Evolutionary conservation across 176 grass and related monocot genomes (phyloP), one percentile per base, ranked within the genome.

Genomic region (Aechmea fasciata): DNA sequence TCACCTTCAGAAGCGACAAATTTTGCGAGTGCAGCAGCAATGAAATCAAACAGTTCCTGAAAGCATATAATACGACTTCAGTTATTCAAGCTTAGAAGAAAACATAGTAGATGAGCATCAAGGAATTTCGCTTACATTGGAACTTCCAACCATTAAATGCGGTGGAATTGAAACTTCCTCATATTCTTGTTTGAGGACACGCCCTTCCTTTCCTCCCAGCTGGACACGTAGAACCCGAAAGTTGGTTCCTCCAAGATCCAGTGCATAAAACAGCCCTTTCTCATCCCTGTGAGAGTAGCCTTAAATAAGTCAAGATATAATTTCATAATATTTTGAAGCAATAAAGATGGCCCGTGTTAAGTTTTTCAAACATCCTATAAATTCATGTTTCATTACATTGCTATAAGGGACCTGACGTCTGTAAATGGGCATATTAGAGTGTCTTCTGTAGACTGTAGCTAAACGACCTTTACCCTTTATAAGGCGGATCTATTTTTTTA

Each of bases 211-310:
- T 67, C 87, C 91, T 75, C 90, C 84, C 48, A 96, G 63, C 67
- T 87, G 84, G 66, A 96, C 71, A 29, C 87, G 78, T 57, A 96
- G 70, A 68, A 96, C 81, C 47, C 84, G 83, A 57, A 90, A 90
- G 49, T 96, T 96, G 53, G 91, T 96, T 78, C 91, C 87, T 82
- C 81, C 91, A 70, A 96, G 87, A 63, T 96, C 91, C 79, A 96
- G 83, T 64, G 87, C 91, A 67, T 90, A 96, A 85, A 83, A 90
- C 26, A 90, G 13, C 55, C 91, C 87, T 72, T 71, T 83, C 73
- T 90, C 84, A 51, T 78, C 69, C 75, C 83, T 86, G 70, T n/a
- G 25, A 71, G 53, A 78, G 15, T 28, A 41, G 48, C 62, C 47
- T 33, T 66, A 1, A 19, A 22, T 5, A 47, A n/a, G 8, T 64